A percentile compares a stretch with the other conserved stretches of the same genome.
These are phyloP conservation scores for Aphanomyces euteiches DNA, from an alignment of 352 stramenopile genomes.

Conservation along the genomic window DNA sequence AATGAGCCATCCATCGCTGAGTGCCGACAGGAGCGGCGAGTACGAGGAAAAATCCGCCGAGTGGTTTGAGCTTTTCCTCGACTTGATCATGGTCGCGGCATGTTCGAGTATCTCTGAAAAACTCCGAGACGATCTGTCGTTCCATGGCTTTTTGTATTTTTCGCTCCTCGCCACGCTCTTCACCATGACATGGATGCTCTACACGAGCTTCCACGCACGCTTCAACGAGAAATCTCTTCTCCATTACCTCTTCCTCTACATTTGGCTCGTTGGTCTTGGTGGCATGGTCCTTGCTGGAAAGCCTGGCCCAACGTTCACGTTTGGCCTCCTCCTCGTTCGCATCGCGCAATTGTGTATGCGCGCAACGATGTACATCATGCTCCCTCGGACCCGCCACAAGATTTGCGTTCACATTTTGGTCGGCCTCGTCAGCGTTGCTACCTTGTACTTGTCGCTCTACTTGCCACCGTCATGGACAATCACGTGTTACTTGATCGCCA, in stretches of 20 bases:
- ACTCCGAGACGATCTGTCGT: slow-evolving; percentile 22
- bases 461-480: slow-evolving; percentile 11
- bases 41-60: slow-evolving; percentile 27
- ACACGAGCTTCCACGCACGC: slow-evolving; percentile 26
- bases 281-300: slow-evolving; percentile 9
- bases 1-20: slow-evolving; percentile 10
- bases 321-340: slow-evolving; percentile 19
- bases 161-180: slow-evolving; percentile 6
- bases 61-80: slow-evolving; percentile 32
- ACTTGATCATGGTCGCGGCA: slow-evolving; percentile 27
- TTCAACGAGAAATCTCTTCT: slow-evolving; percentile 28
- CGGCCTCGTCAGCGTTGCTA: neutral
- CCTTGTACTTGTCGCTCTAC: neutral
- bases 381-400: slow-evolving; percentile 9
- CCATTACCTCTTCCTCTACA: slow-evolving; percentile 25
- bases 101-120: slow-evolving; percentile 19
- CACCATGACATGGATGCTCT: slow-evolving; percentile 5
- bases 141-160: slow-evolving; percentile 14
- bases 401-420: slow-evolving; percentile 5
- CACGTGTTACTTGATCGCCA: neutral
- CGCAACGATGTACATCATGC: slow-evolving; percentile 3
- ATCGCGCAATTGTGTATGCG: slow-evolving; percentile 12
- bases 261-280: slow-evolving; percentile 24
- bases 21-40: slow-evolving; percentile 27
- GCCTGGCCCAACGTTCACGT: slow-evolving; percentile 11